phyloP scores from a whole-genome alignment of 2,329 filamentous ascomycete species.

The Exophiala sp. region DNA sequence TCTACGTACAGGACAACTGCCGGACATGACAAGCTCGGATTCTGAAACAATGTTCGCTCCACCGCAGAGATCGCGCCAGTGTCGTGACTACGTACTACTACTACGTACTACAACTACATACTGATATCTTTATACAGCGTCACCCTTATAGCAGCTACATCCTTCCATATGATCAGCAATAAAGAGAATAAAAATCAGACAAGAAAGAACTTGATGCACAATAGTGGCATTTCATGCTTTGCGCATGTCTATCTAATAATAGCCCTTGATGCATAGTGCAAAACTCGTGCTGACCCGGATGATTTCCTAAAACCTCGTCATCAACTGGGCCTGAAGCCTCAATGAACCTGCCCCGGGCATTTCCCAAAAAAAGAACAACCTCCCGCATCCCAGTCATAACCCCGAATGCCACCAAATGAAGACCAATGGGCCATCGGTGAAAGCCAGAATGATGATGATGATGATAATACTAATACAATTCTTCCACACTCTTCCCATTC shows the following conservation, averaged over 20 bases:
- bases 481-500: neutral
- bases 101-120: no score
- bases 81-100: neutral
- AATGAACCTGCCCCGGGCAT: neutral
- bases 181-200: no score
- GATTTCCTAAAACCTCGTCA: neutral
- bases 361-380: neutral
- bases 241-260: no score
- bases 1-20: no score
- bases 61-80: neutral
- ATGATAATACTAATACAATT: slow-evolving; percentile 12
- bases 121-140: no score
- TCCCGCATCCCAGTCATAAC: neutral
- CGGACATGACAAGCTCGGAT: no score
- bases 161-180: no score
- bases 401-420: neutral
- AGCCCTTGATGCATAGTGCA: neutral
- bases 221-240: no score
- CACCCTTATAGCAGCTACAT: no score
- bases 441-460: slow-evolving; percentile 2
- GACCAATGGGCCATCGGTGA: neutral
- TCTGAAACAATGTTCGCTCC: neutral
- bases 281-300: neutral
- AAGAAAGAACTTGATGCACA: no score
- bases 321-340: neutral